Evolutionary conservation across 2,329 filamentous ascomycete species (phyloP), one percentile per base, ranked within the genome.

Genomic region (Thelonectria olida): DNA sequence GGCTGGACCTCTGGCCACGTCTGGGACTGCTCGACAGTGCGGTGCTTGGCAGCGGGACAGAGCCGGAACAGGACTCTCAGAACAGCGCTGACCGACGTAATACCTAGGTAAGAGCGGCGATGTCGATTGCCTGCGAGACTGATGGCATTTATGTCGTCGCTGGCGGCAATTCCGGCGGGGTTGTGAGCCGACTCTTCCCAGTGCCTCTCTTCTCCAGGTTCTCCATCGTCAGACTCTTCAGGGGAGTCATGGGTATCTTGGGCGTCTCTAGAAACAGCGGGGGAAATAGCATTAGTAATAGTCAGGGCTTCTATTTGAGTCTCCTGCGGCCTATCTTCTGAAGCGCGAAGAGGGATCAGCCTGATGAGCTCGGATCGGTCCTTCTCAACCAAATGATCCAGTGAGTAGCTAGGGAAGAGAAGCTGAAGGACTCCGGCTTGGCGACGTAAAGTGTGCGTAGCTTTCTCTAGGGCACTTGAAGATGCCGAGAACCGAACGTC

Each of bases 41-140:
- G 63, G 6, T 73, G 66, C 36, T 75, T 73, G 19, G 72, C 66
- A 23, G 71, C 68, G 1, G 74, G 74, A 12, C 66, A 74, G 2
- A 76, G 68, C n/a, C 71, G 72, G 48, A 76, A 75, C 17, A 90
- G 88, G 41, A 88, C 85, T 64, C 87, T 82, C 28, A 89, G 78
- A 6, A 85, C 85, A 5, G 87, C 87, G 59, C 86, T 86, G 64
- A 89, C 85, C 3, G 87, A 89, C 0, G 86, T 88, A n/a, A 88
- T 85, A 7, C 87, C 87, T 5, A 89, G 78, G 66, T 89, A 90
- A 4, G 87, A 88, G 5, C 84, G 82, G 2, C 85, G 80, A 27
- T 83, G 81, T 57, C 84, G 81, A 19, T 86, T 80, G 8, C 81
- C 81, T 80, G 88, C 49, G 83, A 78, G 53, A 9, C 70, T 67